Base-by-base conservation (phyloP, 2,329 filamentous ascomycete genomes). In the Huntiella decipiens region DNA sequence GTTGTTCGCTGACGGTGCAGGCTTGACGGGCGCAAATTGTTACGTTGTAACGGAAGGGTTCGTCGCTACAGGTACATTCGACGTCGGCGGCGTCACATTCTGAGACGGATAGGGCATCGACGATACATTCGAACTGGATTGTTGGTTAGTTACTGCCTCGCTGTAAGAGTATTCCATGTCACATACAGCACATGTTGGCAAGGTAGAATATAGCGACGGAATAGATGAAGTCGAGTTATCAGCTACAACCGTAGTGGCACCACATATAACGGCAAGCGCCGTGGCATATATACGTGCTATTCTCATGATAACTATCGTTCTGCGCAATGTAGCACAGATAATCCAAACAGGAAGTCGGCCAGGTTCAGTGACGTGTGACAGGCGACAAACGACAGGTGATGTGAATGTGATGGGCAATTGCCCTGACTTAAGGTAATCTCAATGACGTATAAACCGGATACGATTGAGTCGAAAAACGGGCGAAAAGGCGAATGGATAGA, bases 121-220 rank as follows among this genome's bases (percentile, higher is more conserved):
- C 32, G 5, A 61, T 52, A 19, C 60, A 62, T 44, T 47, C 37
- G 12, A 48, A 42, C 59, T 61, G 36, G 13, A 15, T 11, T n/a
- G 11, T 16, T 12, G 12, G 12, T 45, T 38, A 35, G n/a, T 1
- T 4, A 3, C 1, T 33, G 22, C 4, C 50, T 47, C 37, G 28
- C 2, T n/a, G 19, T 2, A 10, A 4, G 17, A 35, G 15, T 1
- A 6, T n/a, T 6, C 6, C 5, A 4, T 22, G 22, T 16, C 8
- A 53, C 58, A 38, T 51, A 61, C 59, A 35, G 58, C 58, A 53
- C 59, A 61, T 5, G 50, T n/a, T 0, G 58, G 59, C 40, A 60
- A 51, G 43, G 17, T 43, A 34, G 22, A 44, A 16, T 10, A 12
- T 8, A 11, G n/a, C 12, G 3, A 35, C 15, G 39, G 7, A 10